Conservation (phyloP, 1,284 basidiomycete genomes). For the Ganoderma lucidum region DNA sequence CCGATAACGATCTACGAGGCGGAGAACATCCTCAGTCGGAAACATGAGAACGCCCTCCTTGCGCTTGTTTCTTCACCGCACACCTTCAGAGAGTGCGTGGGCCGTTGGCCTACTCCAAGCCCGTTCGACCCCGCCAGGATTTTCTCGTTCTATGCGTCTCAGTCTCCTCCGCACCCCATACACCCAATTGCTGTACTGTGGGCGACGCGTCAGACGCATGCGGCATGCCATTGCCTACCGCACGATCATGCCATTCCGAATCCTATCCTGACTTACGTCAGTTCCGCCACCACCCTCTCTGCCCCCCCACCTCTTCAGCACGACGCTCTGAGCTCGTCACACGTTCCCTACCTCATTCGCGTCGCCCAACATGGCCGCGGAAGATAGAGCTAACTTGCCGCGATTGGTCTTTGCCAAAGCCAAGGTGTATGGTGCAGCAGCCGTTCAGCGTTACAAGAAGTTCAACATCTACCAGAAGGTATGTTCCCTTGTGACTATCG, state of each 20-base stretch:
- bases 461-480: constrained; percentile 61
- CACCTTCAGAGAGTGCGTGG: neutral
- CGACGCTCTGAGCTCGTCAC: constrained; percentile 6
- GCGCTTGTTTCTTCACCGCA: neutral
- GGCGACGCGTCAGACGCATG: neutral
- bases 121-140: neutral
- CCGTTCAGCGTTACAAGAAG: constrained; percentile 51
- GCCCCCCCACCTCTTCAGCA: constrained; percentile 4
- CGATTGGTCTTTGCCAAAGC: constrained; percentile 24
- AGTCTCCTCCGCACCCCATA: neutral
- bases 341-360: constrained; percentile 5
- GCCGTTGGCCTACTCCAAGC: neutral
- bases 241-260: neutral
- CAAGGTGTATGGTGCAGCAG: constrained; percentile 43
- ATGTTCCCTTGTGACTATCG: constrained; percentile 15
- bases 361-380: constrained; percentile 15
- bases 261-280: constrained; percentile 3
- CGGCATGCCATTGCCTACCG: neutral
- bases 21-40: neutral
- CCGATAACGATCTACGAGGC: neutral
- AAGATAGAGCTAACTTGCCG: constrained; percentile 8
- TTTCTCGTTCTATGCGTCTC: neutral
- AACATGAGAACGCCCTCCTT: neutral
- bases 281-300: constrained; percentile 5
- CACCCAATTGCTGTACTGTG: neutral